These are phyloP conservation scores for Agapanthus africanus DNA, from an alignment of 106 monocot genomes.

Conservation along the genomic window DNA sequence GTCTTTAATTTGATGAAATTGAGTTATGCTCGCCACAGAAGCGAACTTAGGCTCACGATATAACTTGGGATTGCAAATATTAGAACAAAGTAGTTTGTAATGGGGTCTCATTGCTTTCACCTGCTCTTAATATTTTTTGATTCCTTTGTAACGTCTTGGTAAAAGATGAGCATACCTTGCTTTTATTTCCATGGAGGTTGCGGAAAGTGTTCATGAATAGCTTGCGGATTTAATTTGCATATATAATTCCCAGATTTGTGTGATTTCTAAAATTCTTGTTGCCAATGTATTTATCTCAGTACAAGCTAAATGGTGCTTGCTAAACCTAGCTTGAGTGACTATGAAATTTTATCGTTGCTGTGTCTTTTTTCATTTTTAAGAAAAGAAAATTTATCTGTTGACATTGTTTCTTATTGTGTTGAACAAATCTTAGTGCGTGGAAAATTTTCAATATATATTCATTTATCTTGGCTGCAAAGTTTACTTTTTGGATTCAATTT, in stretches of 20 bases:
- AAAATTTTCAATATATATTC: too few species aligned
- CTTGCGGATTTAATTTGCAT: background rate
- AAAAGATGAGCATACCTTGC: slow-evolving; percentile 1
- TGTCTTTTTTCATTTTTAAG: too few species aligned
- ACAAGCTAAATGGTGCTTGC: background rate
- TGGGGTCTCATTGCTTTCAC: slow-evolving; percentile 7
- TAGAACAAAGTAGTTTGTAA: background rate
- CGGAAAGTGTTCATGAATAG: background rate
- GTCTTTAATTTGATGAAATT: background rate
- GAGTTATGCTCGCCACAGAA: background rate
- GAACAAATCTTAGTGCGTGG: too few species aligned
- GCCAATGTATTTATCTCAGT: background rate
- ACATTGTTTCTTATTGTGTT: too few species aligned
- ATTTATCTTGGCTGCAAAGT: too few species aligned
- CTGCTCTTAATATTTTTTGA: slow-evolving; percentile 10
- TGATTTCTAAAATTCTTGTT: background rate
- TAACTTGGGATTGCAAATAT: background rate
- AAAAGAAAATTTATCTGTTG: too few species aligned
- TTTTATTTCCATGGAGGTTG: background rate
- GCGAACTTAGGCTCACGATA: background rate
- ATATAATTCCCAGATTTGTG: background rate
- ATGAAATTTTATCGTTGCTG: too few species aligned
- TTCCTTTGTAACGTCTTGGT: slow-evolving; percentile 1
- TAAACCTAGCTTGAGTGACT: too few species aligned
- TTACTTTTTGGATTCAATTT: too few species aligned